A percentile compares a stretch with the other conserved stretches of the same genome.
phyloP scores from a whole-genome alignment of 441 rosid genomes.

The Bocquillonia castaneifolia region DNA sequence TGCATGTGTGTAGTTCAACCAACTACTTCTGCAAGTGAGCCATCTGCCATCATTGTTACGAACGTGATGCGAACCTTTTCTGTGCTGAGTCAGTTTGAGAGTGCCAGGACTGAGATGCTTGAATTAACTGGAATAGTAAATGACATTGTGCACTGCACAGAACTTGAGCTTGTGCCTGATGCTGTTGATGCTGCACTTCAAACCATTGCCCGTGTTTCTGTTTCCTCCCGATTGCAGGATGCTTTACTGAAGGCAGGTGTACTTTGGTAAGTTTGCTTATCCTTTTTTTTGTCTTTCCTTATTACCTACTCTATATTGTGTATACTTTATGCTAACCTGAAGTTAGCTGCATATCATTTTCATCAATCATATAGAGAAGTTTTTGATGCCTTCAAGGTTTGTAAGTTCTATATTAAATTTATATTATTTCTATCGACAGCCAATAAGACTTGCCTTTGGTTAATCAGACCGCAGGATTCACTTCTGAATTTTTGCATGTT shows the following conservation, averaged over 20 bases:
- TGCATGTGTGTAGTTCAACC: conserved; percentile 98
- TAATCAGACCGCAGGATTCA: background rate
- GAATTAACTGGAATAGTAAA: conserved; percentile 73
- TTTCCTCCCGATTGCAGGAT: conserved; percentile 79
- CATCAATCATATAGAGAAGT: background rate
- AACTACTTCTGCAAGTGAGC: conserved; percentile 87
- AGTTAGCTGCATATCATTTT: background rate
- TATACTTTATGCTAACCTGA: background rate
- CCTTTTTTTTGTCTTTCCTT: conserved; percentile 3
- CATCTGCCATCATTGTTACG: conserved; percentile 88
- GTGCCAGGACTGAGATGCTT: conserved; percentile 78
- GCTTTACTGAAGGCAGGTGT: conserved; percentile 87
- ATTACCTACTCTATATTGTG: background rate
- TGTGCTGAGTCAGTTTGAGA: conserved; percentile 89
- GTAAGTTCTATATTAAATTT: background rate
- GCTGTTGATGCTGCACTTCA: conserved; percentile 95
- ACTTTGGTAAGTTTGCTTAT: conserved; percentile 71
- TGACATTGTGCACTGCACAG: conserved; percentile 95
- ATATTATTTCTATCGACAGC: background rate
- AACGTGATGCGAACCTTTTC: conserved; percentile 88
- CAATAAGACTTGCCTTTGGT: conserved; percentile 5
- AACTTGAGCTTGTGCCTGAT: conserved; percentile 90
- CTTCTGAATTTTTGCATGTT: background rate
- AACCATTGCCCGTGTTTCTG: conserved; percentile 79
- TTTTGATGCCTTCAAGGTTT: conserved; percentile 4